Evolutionary conservation across 306 rosid genomes (phyloP).

Genomic region (Cucumis cinereus): DNA sequence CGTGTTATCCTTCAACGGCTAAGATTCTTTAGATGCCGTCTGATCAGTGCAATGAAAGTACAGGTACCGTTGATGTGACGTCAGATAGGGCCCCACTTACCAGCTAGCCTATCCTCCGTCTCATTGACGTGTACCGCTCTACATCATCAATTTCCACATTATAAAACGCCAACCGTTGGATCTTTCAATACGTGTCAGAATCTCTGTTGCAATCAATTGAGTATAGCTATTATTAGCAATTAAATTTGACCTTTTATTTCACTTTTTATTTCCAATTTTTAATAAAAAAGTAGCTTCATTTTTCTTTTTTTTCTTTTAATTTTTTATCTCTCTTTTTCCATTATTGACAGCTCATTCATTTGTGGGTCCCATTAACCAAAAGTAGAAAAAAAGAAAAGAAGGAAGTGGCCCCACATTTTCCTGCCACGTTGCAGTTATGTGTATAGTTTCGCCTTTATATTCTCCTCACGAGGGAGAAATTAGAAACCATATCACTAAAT

Average conservation of each 20-base stretch:
- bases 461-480: not conserved
- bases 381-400: not conserved
- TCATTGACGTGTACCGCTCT: not conserved
- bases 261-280: not conserved
- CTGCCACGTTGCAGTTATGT: not conserved
- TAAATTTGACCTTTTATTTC: not conserved
- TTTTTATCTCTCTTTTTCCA: not conserved
- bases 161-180: not conserved
- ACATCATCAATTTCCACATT: not conserved
- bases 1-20: not conserved
- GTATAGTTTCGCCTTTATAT: not conserved
- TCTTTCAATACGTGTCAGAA: not conserved
- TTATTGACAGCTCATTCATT: not conserved
- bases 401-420: not conserved
- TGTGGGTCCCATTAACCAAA: not conserved
- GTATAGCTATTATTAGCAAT: slow-evolving; percentile 1
- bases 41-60: not conserved
- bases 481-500: too few relatives aligned
- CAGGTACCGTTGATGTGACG: slow-evolving; percentile 1
- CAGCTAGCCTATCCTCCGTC: not conserved
- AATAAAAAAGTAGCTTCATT: not conserved
- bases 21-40: not conserved
- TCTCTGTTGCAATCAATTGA: not conserved
- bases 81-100: not conserved
- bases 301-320: too few relatives aligned